Base-by-base conservation (phyloP, 352 stramenopile species). In the Globisporangium iwayamae region DNA sequence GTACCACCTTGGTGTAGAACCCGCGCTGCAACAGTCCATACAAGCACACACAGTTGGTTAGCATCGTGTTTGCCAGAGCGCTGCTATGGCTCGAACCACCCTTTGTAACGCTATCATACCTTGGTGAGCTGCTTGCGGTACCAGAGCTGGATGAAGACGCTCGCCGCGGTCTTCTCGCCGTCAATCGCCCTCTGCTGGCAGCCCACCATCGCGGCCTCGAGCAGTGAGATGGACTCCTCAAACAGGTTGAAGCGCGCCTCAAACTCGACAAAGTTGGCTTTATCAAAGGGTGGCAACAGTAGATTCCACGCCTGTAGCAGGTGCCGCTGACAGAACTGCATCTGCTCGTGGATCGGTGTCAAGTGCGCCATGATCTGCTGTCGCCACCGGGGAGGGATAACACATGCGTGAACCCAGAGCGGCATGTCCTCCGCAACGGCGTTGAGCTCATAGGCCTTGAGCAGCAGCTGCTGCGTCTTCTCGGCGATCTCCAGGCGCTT, bases 1-100 rank as follows among this genome's bases (percentile, higher is more conserved):
- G 66, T 28, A 87, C 58, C 32, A 68, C 65, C 43, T 81, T 83
- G 22, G 76, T 85, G 51, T 89, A 89, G 57, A 89, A 89, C 11
- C 76, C 74, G 36, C 77, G 73, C 60, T 78, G 20, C 11, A 18
- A 56, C 20, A 32, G 22, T 11, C 2, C 20, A 54, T 11, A 61
- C 36, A 36, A 30, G 25, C 25, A 28, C 18, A 28, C 18, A 28
- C 41, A 50, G 18, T 28, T 14, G 11, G 45, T 28, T 4, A n/a
- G 13, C 11, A 41, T 39, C 3, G 10, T 7, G 3, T 46, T 46
- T 46, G 39, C 9, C 39, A 22, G 41, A 9, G 41, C 22, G 14
- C 41, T 22, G 14, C 22, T 5, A 9, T 22, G 8, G 14, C 34
- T 11, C 6, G 34, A 38, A 10, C 34, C 9, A 38, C 9, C 6